These are phyloP conservation scores for Dittrichia graveolens DNA, from an alignment of 129 eudicot genomes.

Conservation along the genomic window DNA sequence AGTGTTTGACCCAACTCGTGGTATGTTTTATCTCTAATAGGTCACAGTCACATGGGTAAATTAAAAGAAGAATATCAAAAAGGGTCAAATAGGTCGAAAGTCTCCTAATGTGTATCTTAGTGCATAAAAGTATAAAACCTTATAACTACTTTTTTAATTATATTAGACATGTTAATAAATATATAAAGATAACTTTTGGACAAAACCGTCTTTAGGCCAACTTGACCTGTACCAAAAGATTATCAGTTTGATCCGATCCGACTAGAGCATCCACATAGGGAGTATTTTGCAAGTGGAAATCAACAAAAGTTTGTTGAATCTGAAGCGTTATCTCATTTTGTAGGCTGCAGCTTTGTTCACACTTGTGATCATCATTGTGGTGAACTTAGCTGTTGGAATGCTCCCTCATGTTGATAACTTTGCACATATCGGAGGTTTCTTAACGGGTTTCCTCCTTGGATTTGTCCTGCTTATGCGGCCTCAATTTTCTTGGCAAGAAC, in stretches of 20 bases:
- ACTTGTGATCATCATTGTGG: slow-evolving; percentile 60
- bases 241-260: neutral
- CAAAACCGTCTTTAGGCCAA: neutral
- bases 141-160: neutral
- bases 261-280: no score
- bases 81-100: neutral
- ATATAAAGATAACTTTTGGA: neutral
- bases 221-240: neutral
- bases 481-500: slow-evolving; percentile 75
- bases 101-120: neutral
- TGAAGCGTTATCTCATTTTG: neutral
- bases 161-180: neutral
- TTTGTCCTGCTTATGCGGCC: slow-evolving; percentile 72
- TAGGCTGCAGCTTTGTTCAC: slow-evolving; percentile 85
- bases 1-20: neutral
- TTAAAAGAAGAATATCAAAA: neutral
- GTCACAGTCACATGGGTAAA: neutral
- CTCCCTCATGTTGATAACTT: slow-evolving; percentile 93
- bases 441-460: slow-evolving; percentile 79
- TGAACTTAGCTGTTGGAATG: slow-evolving; percentile 86
- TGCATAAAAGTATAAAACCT: neutral
- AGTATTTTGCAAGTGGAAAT: neutral
- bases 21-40: neutral
- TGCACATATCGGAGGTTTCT: slow-evolving; percentile 87
- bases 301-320: neutral